phyloP scores from a whole-genome alignment of 2,329 filamentous ascomycete species.

The Thelonectria blattea region DNA sequence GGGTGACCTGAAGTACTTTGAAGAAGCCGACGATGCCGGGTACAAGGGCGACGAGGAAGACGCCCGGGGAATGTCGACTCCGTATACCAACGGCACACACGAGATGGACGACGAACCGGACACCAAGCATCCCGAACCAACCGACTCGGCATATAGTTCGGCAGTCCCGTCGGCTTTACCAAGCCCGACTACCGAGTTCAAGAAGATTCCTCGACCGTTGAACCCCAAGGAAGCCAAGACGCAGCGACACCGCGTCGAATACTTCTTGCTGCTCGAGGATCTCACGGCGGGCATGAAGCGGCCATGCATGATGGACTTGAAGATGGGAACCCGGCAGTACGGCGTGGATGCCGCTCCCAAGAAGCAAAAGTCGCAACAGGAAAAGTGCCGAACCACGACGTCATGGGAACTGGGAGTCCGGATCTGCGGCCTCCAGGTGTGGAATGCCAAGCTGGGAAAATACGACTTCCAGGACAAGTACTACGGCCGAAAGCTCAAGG shows the following conservation, averaged over 20 bases:
- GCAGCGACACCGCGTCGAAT: conserved; percentile 75
- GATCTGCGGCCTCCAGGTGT: conserved; percentile 94
- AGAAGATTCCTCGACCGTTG: conserved; percentile 63
- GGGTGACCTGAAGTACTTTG: conserved; percentile 87
- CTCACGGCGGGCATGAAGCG: conserved; percentile 95
- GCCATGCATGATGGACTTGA: conserved; percentile 95
- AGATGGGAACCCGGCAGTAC: conserved; percentile 98
- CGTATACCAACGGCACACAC: neutral
- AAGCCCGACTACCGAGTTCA: conserved; percentile 45
- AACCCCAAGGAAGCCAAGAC: conserved; percentile 81
- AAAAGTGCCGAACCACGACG: conserved; percentile 92
- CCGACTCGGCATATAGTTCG: conserved; percentile 45
- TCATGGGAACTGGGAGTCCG: conserved; percentile 90
- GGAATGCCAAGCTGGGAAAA: conserved; percentile 81
- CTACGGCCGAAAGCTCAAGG: conserved; percentile 86
- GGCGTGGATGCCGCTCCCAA: conserved; percentile 90
- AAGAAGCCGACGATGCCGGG: conserved; percentile 84
- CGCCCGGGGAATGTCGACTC: conserved; percentile 7
- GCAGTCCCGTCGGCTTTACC: conserved; percentile 44
- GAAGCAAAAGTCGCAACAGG: conserved; percentile 90
- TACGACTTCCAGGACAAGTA: conserved; percentile 99
- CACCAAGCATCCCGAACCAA: conserved; percentile 25
- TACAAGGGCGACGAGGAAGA: conserved; percentile 68
- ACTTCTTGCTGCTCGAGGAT: conserved; percentile 92
- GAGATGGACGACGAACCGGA: conserved; percentile 8